A percentile compares a stretch with the other conserved stretches of the same genome.
phyloP scores from a whole-genome alignment of 75 land plant genomes.

The Ceratopteris richardii region DNA sequence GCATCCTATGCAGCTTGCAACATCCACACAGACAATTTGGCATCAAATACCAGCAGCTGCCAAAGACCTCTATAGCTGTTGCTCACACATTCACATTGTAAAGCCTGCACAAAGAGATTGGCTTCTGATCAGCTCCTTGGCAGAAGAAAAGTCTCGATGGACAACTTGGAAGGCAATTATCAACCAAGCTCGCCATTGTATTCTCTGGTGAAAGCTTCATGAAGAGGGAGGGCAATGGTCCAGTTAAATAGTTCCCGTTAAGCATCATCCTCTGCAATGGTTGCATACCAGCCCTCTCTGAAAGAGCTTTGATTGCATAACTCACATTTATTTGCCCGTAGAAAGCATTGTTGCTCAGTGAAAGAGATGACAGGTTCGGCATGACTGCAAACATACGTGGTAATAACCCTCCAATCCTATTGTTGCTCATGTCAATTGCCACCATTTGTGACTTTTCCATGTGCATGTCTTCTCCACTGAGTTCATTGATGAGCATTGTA shows the following conservation, averaged over 20 bases:
- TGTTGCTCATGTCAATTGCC: constrained; percentile 7
- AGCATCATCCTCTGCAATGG: constrained; percentile 16
- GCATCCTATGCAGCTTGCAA: too few relatives aligned
- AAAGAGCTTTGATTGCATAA: constrained; percentile 17
- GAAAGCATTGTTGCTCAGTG: constrained; percentile 11
- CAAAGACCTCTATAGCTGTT: too few relatives aligned
- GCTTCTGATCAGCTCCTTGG: constrained; percentile 12
- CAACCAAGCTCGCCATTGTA: constrained; percentile 13
- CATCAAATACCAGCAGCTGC: too few relatives aligned
- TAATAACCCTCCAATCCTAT: constrained; percentile 8
- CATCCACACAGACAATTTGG: too few relatives aligned
- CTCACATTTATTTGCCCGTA: constrained; percentile 3
- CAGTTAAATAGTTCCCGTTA: constrained; percentile 16
- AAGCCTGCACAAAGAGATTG: neutral
- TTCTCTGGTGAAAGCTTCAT: constrained; percentile 5
- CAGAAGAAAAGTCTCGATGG: constrained; percentile 16
- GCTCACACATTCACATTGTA: neutral
- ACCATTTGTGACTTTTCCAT: neutral
- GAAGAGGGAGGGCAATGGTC: constrained; percentile 16
- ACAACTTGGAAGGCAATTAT: constrained; percentile 23
- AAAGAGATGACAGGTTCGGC: constrained; percentile 5
- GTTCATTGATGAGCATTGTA: neutral
- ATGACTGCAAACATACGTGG: constrained; percentile 5
- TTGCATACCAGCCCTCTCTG: constrained; percentile 6
- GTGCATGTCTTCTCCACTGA: neutral